These are phyloP conservation scores for Ceratobasidium sp. DNA, from an alignment of 1,284 basidiomycete genomes.

Conservation along the genomic window DNA sequence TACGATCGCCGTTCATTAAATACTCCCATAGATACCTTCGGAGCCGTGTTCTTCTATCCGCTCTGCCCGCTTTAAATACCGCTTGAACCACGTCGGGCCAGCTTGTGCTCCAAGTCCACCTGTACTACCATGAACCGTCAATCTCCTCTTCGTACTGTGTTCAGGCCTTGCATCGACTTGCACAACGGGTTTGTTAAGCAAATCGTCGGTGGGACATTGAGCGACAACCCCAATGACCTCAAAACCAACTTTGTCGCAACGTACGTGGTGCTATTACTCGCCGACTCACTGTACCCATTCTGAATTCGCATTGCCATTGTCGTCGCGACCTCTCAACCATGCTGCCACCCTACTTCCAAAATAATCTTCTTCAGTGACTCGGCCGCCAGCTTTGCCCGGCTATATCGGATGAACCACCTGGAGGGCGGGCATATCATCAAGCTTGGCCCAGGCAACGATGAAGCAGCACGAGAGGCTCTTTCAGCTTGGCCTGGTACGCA, in stretches of 20 bases:
- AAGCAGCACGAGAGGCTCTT: constrained; percentile 86
- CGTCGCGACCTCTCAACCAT: background rate
- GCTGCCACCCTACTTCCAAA: background rate
- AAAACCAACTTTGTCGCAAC: constrained; percentile 94
- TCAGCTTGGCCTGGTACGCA: constrained; percentile 81
- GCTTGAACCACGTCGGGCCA: background rate
- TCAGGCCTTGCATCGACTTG: constrained; percentile 97
- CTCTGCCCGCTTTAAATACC: constrained; percentile 13
- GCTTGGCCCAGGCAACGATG: constrained; percentile 90
- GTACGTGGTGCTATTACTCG: constrained; percentile 58
- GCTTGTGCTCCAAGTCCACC: background rate
- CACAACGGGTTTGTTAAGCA: constrained; percentile 97
- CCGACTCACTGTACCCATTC: background rate
- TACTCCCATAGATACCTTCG: constrained; percentile 8
- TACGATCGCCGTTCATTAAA: constrained; percentile 34
- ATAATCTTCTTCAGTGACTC: constrained; percentile 76
- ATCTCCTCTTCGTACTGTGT: constrained; percentile 58
- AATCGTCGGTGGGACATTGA: constrained; percentile 95
- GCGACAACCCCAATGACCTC: constrained; percentile 74
- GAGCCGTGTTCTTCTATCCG: background rate
- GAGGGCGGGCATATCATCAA: constrained; percentile 97
- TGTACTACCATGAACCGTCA: constrained; percentile 27
- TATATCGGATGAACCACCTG: constrained; percentile 81
- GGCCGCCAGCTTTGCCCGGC: constrained; percentile 81
- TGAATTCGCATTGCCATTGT: background rate